Percentiles rank a stretch among this genome's conserved stretches.
Conservation (phyloP, 768 basidiomycete genomes). For the Myochromella boudieri region DNA sequence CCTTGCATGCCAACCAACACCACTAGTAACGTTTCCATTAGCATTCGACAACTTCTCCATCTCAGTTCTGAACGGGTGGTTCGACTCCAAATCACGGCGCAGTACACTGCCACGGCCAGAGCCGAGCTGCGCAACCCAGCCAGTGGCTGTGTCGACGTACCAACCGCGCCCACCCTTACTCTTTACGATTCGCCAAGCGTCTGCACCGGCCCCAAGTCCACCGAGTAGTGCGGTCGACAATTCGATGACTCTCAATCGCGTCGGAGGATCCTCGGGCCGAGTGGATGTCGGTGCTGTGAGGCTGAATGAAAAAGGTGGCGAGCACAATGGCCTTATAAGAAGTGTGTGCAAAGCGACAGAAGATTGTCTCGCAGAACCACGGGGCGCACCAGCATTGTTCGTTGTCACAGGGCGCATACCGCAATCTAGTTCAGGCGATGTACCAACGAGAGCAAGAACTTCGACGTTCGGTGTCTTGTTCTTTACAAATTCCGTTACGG, state of each 20-base stretch:
- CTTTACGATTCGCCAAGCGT: slow-evolving; percentile 84
- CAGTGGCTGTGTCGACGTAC: slow-evolving; percentile 89
- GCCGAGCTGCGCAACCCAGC: slow-evolving; percentile 62
- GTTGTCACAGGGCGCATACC: slow-evolving; percentile 38
- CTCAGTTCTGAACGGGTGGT: slow-evolving; percentile 70
- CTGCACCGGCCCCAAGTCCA: slow-evolving; percentile 75
- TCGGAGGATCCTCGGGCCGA: slow-evolving; percentile 45
- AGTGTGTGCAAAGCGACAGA: slow-evolving; percentile 75
- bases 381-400: slow-evolving; percentile 20
- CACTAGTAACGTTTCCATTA: slow-evolving; percentile 88
- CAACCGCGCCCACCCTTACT: slow-evolving; percentile 94
- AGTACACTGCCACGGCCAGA: slow-evolving; percentile 44
- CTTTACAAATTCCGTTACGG: slow-evolving; percentile 67
- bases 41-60: slow-evolving; percentile 73
- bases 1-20: slow-evolving; percentile 92
- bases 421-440: slow-evolving; percentile 74
- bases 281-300: slow-evolving; percentile 29
- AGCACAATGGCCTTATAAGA: slow-evolving; percentile 78
- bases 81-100: slow-evolving; percentile 53
- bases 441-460: slow-evolving; percentile 77
- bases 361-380: slow-evolving; percentile 61
- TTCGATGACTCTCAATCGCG: slow-evolving; percentile 85
- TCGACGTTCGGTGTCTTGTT: slow-evolving; percentile 76
- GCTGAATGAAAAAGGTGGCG: slow-evolving; percentile 73
- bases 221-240: slow-evolving; percentile 70